These are phyloP conservation scores for Anisodus tanguticus DNA, from an alignment of 257 asterid genomes.

Conservation along the genomic window DNA sequence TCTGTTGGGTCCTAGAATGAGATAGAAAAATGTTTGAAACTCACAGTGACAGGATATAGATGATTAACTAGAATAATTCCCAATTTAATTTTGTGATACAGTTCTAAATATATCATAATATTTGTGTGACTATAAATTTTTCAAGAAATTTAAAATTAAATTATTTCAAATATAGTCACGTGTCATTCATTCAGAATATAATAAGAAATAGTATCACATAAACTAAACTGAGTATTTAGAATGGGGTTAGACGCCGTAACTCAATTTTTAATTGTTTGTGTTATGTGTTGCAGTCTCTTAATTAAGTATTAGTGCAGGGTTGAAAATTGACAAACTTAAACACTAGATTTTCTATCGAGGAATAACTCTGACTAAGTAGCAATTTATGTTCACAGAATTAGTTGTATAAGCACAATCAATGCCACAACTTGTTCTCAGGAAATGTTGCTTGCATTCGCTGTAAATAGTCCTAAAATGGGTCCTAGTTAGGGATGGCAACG, in stretches of 20 bases:
- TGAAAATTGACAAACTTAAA: background rate
- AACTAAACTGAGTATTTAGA: background rate
- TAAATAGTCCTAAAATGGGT: background rate
- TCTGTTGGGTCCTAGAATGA: constrained; percentile 1
- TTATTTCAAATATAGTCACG: too few relatives aligned
- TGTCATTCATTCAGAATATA: background rate
- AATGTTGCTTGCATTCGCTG: background rate
- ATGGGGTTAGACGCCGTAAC: background rate
- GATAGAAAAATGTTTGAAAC: background rate
- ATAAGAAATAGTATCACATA: background rate
- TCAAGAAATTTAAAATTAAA: too few relatives aligned
- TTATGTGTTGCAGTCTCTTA: background rate
- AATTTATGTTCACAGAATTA: background rate
- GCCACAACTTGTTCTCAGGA: background rate
- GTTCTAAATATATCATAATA: too few relatives aligned
- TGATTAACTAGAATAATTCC: background rate
- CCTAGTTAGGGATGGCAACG: too few relatives aligned
- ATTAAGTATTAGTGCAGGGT: background rate
- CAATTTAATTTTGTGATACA: too few relatives aligned
- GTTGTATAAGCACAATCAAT: constrained; percentile 2
- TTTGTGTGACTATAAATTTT: too few relatives aligned
- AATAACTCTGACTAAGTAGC: background rate
- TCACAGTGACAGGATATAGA: background rate
- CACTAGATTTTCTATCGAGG: constrained; percentile 2
- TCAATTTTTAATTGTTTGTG: background rate